Base-by-base conservation (phyloP, 352 stramenopile genomes). In the Elongisporangium undulatum region DNA sequence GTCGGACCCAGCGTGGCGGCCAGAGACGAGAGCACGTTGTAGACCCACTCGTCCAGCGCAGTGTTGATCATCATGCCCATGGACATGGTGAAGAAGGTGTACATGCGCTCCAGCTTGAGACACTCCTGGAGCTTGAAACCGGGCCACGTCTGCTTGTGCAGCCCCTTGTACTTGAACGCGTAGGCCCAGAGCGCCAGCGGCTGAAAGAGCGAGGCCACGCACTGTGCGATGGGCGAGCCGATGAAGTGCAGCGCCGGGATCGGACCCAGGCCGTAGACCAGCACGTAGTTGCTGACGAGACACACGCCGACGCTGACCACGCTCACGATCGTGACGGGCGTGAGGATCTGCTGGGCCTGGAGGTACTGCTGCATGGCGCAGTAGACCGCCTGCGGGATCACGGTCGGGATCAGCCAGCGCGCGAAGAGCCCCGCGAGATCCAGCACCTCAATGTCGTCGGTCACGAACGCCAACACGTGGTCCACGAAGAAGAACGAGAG, bases 111-210 rank as follows among this genome's bases (percentile, higher is more conserved):
- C 50, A 66, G 79, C 55, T 82, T 71, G 29, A 92, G 70, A 10
- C 76, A 88, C 38, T 82, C 78, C 3, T 55, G 16, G 4, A 75
- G 24, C 26, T 85, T 70, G 58, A 84, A 90, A 53, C 85, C 77
- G 16, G 75, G 77, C 85, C 85, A 94, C 6, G 85, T 92, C 61
- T 88, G 85, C 59, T 79, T 75, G 71, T 94, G 85, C 62, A 91
- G 85, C 12, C 72, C 68, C 56, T 87, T 91, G 78, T 89, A 92
- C 69, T 71, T 88, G 62, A 90, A 92, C 21, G 75, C 78, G 59
- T 93, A 94, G 21, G 72, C 63, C 16, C 72, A 66, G 9, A 94
- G 70, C 54, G 80, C 81, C n/a, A 84, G 53, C 0, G 81, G 82
- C 61, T 94, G 82, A 63, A 93, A 94, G 39, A 75, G 77, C 3